Conservation (phyloP, 768 basidiomycete species). For the Auricularia sp. region DNA sequence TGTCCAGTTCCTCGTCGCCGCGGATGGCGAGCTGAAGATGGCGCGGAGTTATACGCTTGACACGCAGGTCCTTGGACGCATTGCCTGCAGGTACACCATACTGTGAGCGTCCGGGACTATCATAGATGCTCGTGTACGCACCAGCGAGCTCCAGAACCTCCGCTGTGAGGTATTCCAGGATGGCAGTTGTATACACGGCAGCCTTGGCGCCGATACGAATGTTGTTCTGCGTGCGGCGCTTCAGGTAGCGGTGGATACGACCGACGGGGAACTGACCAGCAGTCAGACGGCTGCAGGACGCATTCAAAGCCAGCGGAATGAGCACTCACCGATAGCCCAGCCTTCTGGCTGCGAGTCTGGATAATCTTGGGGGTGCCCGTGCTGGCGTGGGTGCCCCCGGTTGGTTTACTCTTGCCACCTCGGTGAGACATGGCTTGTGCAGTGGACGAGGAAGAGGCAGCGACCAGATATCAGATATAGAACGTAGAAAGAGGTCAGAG, state of each 20-base stretch:
- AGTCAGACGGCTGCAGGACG: background rate
- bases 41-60: slow-evolving; percentile 93
- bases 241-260: slow-evolving; percentile 93
- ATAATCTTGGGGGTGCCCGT: background rate
- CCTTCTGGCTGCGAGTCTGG: slow-evolving; percentile 51
- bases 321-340: slow-evolving; percentile 68
- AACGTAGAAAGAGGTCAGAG: no score
- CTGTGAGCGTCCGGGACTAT: background rate
- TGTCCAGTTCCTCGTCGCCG: slow-evolving; percentile 96
- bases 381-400: background rate
- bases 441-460: no score
- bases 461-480: no score
- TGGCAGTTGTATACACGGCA: slow-evolving; percentile 92
- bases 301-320: background rate
- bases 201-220: slow-evolving; percentile 96
- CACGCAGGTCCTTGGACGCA: slow-evolving; percentile 93
- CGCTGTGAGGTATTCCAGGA: slow-evolving; percentile 91
- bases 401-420: background rate
- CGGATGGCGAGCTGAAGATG: slow-evolving; percentile 94
- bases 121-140: slow-evolving; percentile 27
- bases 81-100: slow-evolving; percentile 48
- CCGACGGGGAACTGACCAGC: slow-evolving; percentile 78
- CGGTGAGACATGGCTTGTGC: background rate
- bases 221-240: slow-evolving; percentile 86
- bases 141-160: slow-evolving; percentile 95